Evolutionary conservation across 2,329 filamentous ascomycete species (phyloP), one percentile per base, ranked within the genome.

Genomic region (Diaporthe sp.): DNA sequence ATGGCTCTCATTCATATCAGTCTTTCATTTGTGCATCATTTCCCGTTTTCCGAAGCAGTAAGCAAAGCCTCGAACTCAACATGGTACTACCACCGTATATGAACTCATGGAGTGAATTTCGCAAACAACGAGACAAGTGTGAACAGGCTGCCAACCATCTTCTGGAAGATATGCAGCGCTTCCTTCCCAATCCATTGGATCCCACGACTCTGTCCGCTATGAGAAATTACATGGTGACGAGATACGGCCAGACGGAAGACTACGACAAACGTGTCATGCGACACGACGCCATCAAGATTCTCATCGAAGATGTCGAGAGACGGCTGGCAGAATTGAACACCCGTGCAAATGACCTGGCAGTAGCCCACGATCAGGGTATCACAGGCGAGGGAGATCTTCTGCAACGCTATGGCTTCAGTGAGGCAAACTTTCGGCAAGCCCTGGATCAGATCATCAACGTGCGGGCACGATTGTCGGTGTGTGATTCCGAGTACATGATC

Each of bases 161-260:
- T 28, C 40, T 66, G 42, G 28, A n/a, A 50, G 61, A 66, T n/a
- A 66, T 66, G 61, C 61, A 50, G 40, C 28, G 13, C 3, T 35
- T 50, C 6, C 33, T 66, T 6, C 61, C 61, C 2, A 4, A 28
- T 50, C 19, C 7, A 35, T 9, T 66, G 6, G 61, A 66, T 1
- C 42, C 61, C 12, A 9, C 12, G 12, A 66, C 30, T 25, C 22
- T 35, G 22, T 33, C 30, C 22, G 30, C 30, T 25, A 35, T 67
- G 61, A 50, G 30, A 67, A 22, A 67, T 13, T 67, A 52, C 28
- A 35, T 52, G 28, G 28, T 38, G 30, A 25, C 45, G 25, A n/a
- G 8, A 6, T 45, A 52, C 61, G 10, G 28, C 61, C 38, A 40
- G 17, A 40, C 38, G 13, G 38, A 35, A 33, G 2, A 15, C 9